Percentiles rank a stretch among this genome's conserved stretches.
Evolutionary conservation across 2,329 filamentous ascomycete species (phyloP).

Genomic region (Cladosporium sp.): DNA sequence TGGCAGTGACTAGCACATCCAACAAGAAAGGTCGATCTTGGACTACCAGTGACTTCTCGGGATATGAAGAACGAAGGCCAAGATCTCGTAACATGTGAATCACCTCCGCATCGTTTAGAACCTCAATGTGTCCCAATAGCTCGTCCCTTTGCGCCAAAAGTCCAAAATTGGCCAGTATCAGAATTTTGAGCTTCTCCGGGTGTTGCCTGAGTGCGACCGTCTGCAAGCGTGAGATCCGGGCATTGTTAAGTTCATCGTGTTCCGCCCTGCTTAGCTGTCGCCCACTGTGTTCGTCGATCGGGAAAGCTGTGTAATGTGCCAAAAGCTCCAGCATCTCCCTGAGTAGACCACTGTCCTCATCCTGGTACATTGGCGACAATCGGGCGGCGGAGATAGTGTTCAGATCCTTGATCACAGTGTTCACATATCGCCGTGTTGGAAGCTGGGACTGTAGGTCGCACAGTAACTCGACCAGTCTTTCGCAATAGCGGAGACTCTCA

Average conservation of each 20-base stretch:
- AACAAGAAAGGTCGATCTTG: constrained; percentile 61
- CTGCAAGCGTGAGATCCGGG: constrained; percentile 72
- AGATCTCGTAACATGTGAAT: constrained; percentile 64
- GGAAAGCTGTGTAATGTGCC: constrained; percentile 80
- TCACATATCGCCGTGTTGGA: constrained; percentile 89
- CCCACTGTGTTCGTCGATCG: constrained; percentile 87
- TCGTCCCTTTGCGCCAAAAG: constrained; percentile 78
- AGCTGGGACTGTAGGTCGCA: constrained; percentile 89
- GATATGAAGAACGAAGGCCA: constrained; percentile 78
- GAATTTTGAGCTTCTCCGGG: constrained; percentile 82
- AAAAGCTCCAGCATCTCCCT: constrained; percentile 78
- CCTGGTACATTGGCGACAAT: constrained; percentile 72
- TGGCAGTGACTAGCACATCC: constrained; percentile 69
- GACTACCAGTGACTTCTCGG: constrained; percentile 61
- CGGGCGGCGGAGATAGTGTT: constrained; percentile 74
- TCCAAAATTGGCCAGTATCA: constrained; percentile 88
- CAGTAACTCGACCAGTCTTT: constrained; percentile 87
- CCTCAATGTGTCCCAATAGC: constrained; percentile 68
- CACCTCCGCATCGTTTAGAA: constrained; percentile 71
- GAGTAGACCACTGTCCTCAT: constrained; percentile 63
- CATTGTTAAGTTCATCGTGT: constrained; percentile 76
- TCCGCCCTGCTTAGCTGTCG: constrained; percentile 67
- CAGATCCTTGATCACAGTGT: constrained; percentile 78
- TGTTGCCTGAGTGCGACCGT: constrained; percentile 74
- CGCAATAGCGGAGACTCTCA: constrained; percentile 74